phyloP scores from a whole-genome alignment of 352 stramenopile genomes.

The Globisporangium solare region DNA sequence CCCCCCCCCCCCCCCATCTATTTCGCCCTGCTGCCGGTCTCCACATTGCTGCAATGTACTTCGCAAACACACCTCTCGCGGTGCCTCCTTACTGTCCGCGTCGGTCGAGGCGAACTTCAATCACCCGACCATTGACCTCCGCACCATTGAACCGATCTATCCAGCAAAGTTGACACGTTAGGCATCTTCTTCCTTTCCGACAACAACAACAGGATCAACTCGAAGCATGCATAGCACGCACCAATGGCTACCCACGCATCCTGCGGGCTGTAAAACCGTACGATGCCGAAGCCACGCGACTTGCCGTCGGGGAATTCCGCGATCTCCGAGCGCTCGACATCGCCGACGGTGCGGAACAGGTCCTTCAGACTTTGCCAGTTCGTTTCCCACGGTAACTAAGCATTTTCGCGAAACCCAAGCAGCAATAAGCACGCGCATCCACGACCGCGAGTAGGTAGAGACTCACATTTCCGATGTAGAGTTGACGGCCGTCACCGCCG shows the following conservation, averaged over 20 bases:
- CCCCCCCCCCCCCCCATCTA: background rate
- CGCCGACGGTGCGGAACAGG: slow-evolving; percentile 52
- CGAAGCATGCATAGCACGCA: slow-evolving; percentile 16
- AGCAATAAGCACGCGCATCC: background rate
- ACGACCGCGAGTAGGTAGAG: background rate
- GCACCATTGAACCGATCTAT: slow-evolving; percentile 57
- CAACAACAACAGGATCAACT: background rate
- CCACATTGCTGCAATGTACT: background rate
- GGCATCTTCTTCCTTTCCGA: background rate
- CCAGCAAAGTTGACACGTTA: slow-evolving; percentile 7
- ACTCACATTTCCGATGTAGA: slow-evolving; percentile 80
- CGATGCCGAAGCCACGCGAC: slow-evolving; percentile 66
- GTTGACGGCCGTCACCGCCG: slow-evolving; percentile 30
- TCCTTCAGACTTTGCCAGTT: slow-evolving; percentile 72
- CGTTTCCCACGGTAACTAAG: slow-evolving; percentile 59
- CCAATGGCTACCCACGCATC: slow-evolving; percentile 61
- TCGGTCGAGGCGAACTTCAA: slow-evolving; percentile 70
- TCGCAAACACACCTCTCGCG: background rate
- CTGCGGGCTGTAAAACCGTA: slow-evolving; percentile 48
- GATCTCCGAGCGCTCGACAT: slow-evolving; percentile 68
- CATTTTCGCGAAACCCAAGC: background rate
- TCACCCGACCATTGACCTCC: slow-evolving; percentile 58
- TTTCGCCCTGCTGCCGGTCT: background rate
- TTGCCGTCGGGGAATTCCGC: slow-evolving; percentile 48
- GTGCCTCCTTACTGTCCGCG: slow-evolving; percentile 20